Percentiles rank a stretch among this genome's conserved stretches.
Conservation (phyloP, 2,329 filamentous ascomycete species). For the Mollisiaceae sp. region DNA sequence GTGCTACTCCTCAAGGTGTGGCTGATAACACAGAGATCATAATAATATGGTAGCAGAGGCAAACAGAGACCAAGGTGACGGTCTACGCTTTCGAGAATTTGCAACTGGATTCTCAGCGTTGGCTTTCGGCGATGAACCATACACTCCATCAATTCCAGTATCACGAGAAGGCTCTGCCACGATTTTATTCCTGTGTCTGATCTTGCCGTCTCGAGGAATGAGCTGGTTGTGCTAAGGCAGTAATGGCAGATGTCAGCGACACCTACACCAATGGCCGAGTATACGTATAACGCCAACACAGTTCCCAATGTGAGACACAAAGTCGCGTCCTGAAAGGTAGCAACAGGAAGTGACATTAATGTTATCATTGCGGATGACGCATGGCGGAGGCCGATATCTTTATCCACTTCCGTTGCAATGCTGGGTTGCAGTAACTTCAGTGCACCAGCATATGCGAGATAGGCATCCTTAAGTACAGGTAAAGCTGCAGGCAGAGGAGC, state of each 20-base stretch:
- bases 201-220: conserved; percentile 25
- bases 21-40: conserved; percentile 40
- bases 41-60: conserved; percentile 37
- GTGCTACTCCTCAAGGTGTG: conserved; percentile 29
- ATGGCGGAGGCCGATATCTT: conserved; percentile 25
- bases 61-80: conserved; percentile 38
- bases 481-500: conserved; percentile 27
- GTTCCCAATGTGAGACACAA: conserved; percentile 36
- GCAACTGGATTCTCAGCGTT: conserved; percentile 29
- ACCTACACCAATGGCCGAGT: conserved; percentile 38
- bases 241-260: conserved; percentile 37
- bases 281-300: conserved; percentile 36
- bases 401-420: conserved; percentile 18
- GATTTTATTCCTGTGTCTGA: conserved; percentile 28
- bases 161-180: conserved; percentile 34
- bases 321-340: conserved; percentile 29
- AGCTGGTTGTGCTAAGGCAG: conserved; percentile 33
- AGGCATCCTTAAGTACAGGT: conserved; percentile 38
- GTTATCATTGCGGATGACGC: conserved; percentile 33
- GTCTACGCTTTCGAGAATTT: conserved; percentile 25
- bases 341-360: conserved; percentile 35
- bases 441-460: conserved; percentile 37
- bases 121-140: conserved; percentile 37
- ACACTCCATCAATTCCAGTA: conserved; percentile 40
- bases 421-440: conserved; percentile 32